These are phyloP conservation scores for Microascus cirrosus DNA, from an alignment of 2,329 filamentous ascomycete species.

Conservation along the genomic window DNA sequence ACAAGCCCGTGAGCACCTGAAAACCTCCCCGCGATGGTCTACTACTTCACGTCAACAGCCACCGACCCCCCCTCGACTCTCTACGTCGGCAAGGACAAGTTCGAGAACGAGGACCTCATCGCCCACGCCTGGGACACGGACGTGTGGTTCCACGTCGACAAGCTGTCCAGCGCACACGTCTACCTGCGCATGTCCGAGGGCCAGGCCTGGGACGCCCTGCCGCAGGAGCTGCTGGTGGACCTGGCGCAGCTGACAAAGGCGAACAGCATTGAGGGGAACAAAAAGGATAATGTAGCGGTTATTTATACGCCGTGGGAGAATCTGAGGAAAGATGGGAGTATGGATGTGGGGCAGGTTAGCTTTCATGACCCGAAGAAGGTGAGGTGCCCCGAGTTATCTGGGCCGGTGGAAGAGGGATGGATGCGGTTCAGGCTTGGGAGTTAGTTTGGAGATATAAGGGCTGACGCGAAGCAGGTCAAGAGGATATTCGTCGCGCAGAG, in stretches of 20 bases:
- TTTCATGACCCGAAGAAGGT: constrained; percentile 87
- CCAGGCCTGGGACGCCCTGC: constrained; percentile 75
- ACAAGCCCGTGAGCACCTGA: not conserved
- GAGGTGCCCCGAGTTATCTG: not conserved
- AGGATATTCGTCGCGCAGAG: constrained; percentile 67
- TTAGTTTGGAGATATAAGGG: not conserved
- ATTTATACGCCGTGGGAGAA: constrained; percentile 99
- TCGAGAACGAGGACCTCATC: constrained; percentile 96
- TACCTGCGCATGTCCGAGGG: constrained; percentile 77
- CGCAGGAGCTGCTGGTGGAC: constrained; percentile 64
- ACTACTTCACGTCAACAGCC: constrained; percentile 83
- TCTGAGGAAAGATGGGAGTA: constrained; percentile 86
- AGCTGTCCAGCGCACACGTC: constrained; percentile 91
- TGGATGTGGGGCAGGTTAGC: constrained; percentile 89
- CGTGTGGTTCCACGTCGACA: constrained; percentile 98
- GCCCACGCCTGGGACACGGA: constrained; percentile 91
- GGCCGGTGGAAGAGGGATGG: not conserved
- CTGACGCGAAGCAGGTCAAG: constrained; percentile 27
- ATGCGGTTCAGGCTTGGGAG: not conserved
- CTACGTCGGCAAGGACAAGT: constrained; percentile 98
- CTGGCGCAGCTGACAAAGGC: constrained; percentile 97
- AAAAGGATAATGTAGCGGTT: constrained; percentile 93
- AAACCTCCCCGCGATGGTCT: constrained; percentile 61
- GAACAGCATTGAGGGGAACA: constrained; percentile 99
- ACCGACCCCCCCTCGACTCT: constrained; percentile 76